phyloP scores from a whole-genome alignment of 768 basidiomycete genomes.

The Russula vinacea region DNA sequence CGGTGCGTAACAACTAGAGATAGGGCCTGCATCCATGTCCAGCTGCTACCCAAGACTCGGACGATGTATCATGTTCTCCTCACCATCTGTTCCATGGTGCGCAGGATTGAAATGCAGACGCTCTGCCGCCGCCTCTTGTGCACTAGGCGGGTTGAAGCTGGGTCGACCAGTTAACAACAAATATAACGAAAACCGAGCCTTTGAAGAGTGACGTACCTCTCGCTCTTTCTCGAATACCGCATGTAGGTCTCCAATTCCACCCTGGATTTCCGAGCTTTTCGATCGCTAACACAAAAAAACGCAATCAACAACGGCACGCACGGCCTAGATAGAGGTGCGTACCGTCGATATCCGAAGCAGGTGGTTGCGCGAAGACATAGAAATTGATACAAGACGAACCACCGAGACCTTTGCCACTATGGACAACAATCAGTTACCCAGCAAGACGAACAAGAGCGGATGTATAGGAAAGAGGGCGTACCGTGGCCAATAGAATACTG shows the following conservation, averaged over 20 bases:
- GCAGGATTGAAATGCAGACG: slow-evolving; percentile 13
- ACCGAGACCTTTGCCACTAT: slow-evolving; percentile 30
- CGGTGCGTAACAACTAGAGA: slow-evolving; percentile 13
- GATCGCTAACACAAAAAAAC: slow-evolving; percentile 9
- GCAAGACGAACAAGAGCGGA: background rate
- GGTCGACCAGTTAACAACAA: background rate
- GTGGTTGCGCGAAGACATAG: slow-evolving; percentile 29
- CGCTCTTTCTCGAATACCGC: slow-evolving; percentile 30
- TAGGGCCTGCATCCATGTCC: background rate
- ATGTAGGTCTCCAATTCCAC: slow-evolving; percentile 33
- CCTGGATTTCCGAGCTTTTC: slow-evolving; percentile 35
- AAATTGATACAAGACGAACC: slow-evolving; percentile 30
- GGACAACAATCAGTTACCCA: background rate
- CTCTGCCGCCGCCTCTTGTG: slow-evolving; percentile 9
- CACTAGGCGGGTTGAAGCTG: slow-evolving; percentile 16
- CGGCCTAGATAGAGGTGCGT: background rate
- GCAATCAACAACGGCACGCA: background rate
- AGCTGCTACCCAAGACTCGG: background rate
- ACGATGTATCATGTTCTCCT: background rate
- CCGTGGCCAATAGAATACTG: slow-evolving; percentile 24
- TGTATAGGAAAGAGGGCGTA: background rate
- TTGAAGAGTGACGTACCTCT: slow-evolving; percentile 1
- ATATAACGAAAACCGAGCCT: background rate
- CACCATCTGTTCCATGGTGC: slow-evolving; percentile 21
- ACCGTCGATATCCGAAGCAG: slow-evolving; percentile 32